A percentile compares a stretch with the other conserved stretches of the same genome.
These are phyloP conservation scores for Pleomassaria siparia DNA, from an alignment of 2,329 filamentous ascomycete genomes.

Conservation along the genomic window DNA sequence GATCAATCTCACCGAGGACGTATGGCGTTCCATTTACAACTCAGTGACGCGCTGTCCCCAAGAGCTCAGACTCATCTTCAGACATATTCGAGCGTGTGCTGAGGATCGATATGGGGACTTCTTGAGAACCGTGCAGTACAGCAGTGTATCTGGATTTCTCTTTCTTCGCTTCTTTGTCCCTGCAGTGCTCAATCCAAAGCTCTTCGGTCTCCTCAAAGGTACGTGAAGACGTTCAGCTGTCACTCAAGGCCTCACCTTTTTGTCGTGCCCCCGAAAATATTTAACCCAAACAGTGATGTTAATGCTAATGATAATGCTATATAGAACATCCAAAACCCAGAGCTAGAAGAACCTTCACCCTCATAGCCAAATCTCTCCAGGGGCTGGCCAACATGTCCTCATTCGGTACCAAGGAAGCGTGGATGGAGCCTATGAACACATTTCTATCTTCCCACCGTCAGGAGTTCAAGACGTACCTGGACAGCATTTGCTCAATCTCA, in stretches of 20 bases:
- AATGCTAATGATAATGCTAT: slow-evolving; percentile 11
- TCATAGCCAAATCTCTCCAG: slow-evolving; percentile 90
- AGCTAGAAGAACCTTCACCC: slow-evolving; percentile 83
- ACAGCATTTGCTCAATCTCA: slow-evolving; percentile 81
- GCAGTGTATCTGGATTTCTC: slow-evolving; percentile 90
- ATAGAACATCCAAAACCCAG: slow-evolving; percentile 79
- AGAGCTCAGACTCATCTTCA: slow-evolving; percentile 81
- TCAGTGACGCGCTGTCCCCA: slow-evolving; percentile 76
- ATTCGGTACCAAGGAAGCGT: slow-evolving; percentile 93
- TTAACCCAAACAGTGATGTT: not conserved
- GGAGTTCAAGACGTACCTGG: slow-evolving; percentile 84
- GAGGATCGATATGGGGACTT: slow-evolving; percentile 95
- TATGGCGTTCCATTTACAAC: slow-evolving; percentile 80
- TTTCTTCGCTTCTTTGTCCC: slow-evolving; percentile 96
- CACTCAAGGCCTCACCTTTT: not conserved
- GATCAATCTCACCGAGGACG: slow-evolving; percentile 72
- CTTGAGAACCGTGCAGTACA: slow-evolving; percentile 84
- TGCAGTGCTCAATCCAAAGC: slow-evolving; percentile 91
- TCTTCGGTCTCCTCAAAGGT: slow-evolving; percentile 83
- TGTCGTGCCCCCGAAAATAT: not conserved
- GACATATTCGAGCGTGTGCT: slow-evolving; percentile 88
- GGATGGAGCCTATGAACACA: slow-evolving; percentile 98
- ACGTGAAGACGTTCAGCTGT: slow-evolving; percentile 19
- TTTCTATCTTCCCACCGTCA: slow-evolving; percentile 76
- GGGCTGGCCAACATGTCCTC: slow-evolving; percentile 87